These are phyloP conservation scores for Taphrina flavorubra DNA, from an alignment of 1,139 yeast genomes.

Conservation along the genomic window DNA sequence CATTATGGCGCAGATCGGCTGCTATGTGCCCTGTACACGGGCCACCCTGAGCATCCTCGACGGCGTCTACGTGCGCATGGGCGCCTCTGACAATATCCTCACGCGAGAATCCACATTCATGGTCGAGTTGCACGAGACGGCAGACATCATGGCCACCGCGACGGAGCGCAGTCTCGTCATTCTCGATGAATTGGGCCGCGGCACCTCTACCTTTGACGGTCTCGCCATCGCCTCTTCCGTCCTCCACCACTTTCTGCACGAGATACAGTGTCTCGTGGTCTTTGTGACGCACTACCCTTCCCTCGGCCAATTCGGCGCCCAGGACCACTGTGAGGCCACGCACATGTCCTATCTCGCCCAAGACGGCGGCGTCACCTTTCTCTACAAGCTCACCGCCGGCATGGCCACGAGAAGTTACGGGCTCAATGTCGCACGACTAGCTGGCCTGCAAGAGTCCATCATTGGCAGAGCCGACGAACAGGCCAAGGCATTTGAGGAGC, in stretches of 20 bases:
- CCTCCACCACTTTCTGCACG: conserved; percentile 63
- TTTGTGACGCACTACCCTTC: conserved; percentile 92
- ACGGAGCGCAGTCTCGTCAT: conserved; percentile 63
- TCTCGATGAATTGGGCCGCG: conserved; percentile 73
- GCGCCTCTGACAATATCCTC: conserved; percentile 72
- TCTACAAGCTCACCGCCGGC: conserved; percentile 51
- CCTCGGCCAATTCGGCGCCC: conserved; percentile 57
- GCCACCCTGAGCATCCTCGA: conserved; percentile 67
- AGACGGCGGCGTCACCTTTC: conserved; percentile 45
- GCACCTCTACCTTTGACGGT: conserved; percentile 90
- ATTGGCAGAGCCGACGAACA: conserved; percentile 48
- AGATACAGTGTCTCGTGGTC: conserved; percentile 62
- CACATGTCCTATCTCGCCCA: conserved; percentile 76
- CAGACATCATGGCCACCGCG: conserved; percentile 60
- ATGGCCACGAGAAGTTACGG: conserved; percentile 53
- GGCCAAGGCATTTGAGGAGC: conserved; percentile 46
- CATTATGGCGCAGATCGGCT: conserved; percentile 87
- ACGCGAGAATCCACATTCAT: conserved; percentile 76
- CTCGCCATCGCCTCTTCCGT: conserved; percentile 83
- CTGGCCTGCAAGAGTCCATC: conserved; percentile 50
- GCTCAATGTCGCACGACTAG: conserved; percentile 53
- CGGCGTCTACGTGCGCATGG: conserved; percentile 63
- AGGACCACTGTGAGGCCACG: conserved; percentile 1
- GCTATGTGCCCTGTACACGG: conserved; percentile 66
- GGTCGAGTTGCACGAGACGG: conserved; percentile 73